Evolutionary conservation across 148 eudicot species (phyloP), one percentile per base, ranked within the genome.

Genomic region (Euryodendron excelsum): DNA sequence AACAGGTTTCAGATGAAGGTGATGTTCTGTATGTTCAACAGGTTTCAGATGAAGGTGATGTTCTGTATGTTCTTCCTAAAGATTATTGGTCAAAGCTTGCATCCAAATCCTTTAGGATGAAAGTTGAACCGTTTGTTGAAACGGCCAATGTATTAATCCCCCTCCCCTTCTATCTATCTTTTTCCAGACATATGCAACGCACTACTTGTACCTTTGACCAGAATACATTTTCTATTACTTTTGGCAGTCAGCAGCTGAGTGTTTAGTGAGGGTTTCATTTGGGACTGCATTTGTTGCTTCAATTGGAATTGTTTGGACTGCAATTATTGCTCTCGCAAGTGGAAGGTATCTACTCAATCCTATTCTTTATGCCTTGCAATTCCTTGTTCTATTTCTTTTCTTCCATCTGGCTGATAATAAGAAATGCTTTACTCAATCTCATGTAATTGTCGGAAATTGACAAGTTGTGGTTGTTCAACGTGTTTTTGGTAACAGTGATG

Each of bases 1-100:
- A 70, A 74, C 82, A 94, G 98, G 98, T 95, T n/a, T 95, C 99
- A 56, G 96, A 93, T 79, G 99, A 93, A n/a, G n/a, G n/a, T n/a
- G n/a, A n/a, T n/a, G n/a, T n/a, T n/a, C n/a, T n/a, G n/a, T n/a
- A n/a, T n/a, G n/a, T n/a, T n/a, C n/a, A n/a, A n/a, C n/a, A n/a
- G n/a, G n/a, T n/a, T n/a, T n/a, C n/a, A n/a, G n/a, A n/a, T n/a
- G n/a, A n/a, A 84, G 99, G 99, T 34, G 99, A 95, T 80, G 89
- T 93, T 77, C 80, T 95, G 33, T 95, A 93, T 83, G 97, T 90
- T 74, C 93, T 93, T 62, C 96, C 92, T 31, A 90, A 87, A 80
- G 99, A 87, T 83, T 96, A 87, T 68, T 97, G 97, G 52, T 87
- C 94, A 31, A 90, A 92, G 82, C 99, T 96, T 73, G 81, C 88